These are phyloP conservation scores for Xylaria sp. DNA, from an alignment of 2,329 filamentous ascomycete species.

Conservation along the genomic window DNA sequence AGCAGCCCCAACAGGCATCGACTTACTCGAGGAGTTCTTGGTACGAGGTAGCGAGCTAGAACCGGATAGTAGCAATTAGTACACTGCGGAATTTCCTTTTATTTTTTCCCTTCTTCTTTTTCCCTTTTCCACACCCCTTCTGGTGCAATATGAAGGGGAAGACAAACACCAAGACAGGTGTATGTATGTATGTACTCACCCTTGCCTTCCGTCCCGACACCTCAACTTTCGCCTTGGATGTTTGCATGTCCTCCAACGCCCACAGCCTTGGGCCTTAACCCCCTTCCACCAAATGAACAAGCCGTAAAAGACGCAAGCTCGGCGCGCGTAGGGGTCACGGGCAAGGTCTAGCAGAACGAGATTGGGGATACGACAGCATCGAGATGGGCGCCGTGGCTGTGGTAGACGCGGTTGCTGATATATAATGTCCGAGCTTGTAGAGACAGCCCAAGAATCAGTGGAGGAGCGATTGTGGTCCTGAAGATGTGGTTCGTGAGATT, in stretches of 20 bases:
- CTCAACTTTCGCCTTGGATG: slow-evolving; percentile 60
- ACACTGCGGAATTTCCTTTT: not conserved
- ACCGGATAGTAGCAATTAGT: slow-evolving; percentile 37
- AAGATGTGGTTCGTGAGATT: not conserved
- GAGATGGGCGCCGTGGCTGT: slow-evolving; percentile 10
- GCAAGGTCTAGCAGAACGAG: not conserved
- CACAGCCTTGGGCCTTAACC: slow-evolving; percentile 39
- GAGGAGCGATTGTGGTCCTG: not conserved
- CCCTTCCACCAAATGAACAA: slow-evolving; percentile 38
- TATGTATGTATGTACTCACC: slow-evolving; percentile 40
- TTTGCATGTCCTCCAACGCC: slow-evolving; percentile 50
- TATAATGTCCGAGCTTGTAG: slow-evolving; percentile 9
- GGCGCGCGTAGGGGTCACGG: not conserved
- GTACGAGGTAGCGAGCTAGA: slow-evolving; percentile 94
- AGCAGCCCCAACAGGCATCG: not conserved
- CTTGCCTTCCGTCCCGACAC: slow-evolving; percentile 55
- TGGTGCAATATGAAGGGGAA: not conserved
- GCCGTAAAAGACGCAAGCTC: slow-evolving; percentile 4
- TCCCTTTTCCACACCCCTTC: not conserved
- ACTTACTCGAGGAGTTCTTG: slow-evolving; percentile 93
- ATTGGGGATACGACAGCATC: slow-evolving; percentile 23
- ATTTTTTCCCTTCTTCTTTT: not conserved
- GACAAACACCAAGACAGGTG: not conserved
- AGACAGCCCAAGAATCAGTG: slow-evolving; percentile 2
- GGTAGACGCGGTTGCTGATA: slow-evolving; percentile 14